Base-by-base conservation (phyloP, 345 rosid species). In the Salix caprea region DNA sequence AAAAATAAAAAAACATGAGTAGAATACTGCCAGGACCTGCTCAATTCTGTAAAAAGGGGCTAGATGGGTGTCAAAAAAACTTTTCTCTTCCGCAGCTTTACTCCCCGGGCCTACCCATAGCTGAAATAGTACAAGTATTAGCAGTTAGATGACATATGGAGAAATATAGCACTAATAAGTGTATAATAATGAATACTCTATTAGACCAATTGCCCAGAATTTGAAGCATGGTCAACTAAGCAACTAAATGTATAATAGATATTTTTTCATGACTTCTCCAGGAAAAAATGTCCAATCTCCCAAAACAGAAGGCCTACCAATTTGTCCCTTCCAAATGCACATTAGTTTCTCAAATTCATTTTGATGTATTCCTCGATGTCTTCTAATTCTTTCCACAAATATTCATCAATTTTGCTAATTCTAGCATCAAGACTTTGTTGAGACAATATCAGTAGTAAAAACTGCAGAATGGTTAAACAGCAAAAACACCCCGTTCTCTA, bases 41-140 rank as follows among this genome's bases (percentile, higher is more conserved):
- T 96, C 94, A 69, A 93, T 96, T 88, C 99, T 89, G 86, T 96
- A 96, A 82, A 96, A 96, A 36, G 99, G 98, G 36, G 98, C 92
- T 36, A 96, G 89, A 78, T 91, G 97, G 77, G 78, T 89, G 87
- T 96, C 97, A 80, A 96, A 96, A 86, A 90, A 96, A 34, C 62
- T 86, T 80, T 96, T 96, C 88, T 96, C 96, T 84, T 86, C 91
- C 15, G 97, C 96, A 84, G 91, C 98, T 88, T 80, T 91, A 82
- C 99, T 96, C 76, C 99, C 94, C 73, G 93, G 89, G 61, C 97
- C 98, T 71, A 96, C 99, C 99, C 99, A 96, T 73, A 96, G 89
- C 99, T 96, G 90, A 82, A 87, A 80, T 72, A 78, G 60, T 40
- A 76, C 37, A 74, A 19, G 32, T 56, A 71, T 78, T 75, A 83